These are phyloP conservation scores for Phycomyces blakesleeanus DNA, from an alignment of 192 early-diverging fungal species.

Conservation along the genomic window DNA sequence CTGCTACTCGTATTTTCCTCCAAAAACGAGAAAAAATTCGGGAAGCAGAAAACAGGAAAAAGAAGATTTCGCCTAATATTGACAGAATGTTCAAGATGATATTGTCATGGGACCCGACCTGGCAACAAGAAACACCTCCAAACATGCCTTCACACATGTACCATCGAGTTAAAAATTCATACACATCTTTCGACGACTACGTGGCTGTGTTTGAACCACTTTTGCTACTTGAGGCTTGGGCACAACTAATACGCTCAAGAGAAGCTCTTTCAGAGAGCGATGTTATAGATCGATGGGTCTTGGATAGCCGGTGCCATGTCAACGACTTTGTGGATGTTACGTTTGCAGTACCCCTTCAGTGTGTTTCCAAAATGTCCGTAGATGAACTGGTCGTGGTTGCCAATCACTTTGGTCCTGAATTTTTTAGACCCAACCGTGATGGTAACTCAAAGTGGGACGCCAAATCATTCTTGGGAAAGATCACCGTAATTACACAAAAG, in stretches of 20 bases:
- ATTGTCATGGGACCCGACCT: constrained; percentile 57
- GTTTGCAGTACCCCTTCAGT: constrained; percentile 41
- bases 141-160: constrained; percentile 27
- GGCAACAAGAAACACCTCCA: constrained; percentile 54
- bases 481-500: constrained; percentile 40
- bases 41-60: constrained; percentile 41
- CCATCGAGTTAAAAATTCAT: constrained; percentile 54
- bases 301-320: constrained; percentile 56
- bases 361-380: constrained; percentile 38
- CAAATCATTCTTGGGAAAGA: constrained; percentile 53
- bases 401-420: constrained; percentile 35
- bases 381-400: constrained; percentile 67
- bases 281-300: constrained; percentile 33
- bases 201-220: constrained; percentile 71
- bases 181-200: constrained; percentile 59
- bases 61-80: constrained; percentile 51
- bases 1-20: constrained; percentile 13
- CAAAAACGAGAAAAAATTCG: constrained; percentile 16
- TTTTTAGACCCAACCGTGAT: constrained; percentile 20
- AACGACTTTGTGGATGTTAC: constrained; percentile 76
- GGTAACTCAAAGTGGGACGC: constrained; percentile 27
- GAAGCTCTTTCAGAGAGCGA: constrained; percentile 58
- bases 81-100: constrained; percentile 53
- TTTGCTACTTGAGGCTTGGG: constrained; percentile 81
- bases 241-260: constrained; percentile 68